Conservation (phyloP, 2,329 filamentous ascomycete genomes). For the Penicillium palitans region DNA sequence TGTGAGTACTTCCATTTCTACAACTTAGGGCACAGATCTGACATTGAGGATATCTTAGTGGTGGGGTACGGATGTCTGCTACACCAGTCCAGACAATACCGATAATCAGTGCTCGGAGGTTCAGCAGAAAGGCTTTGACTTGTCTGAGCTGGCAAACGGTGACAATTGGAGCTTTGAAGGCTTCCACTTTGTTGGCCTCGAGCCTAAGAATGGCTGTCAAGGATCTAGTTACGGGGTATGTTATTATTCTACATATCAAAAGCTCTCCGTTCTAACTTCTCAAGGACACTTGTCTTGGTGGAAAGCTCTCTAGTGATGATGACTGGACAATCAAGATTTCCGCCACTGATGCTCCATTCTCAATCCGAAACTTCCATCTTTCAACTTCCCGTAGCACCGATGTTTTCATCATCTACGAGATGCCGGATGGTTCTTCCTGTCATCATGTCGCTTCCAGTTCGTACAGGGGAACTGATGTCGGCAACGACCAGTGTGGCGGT, state of each 20-base stretch:
- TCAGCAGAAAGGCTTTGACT: conserved; percentile 71
- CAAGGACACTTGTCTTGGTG: conserved; percentile 62
- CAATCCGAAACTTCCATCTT: conserved; percentile 70
- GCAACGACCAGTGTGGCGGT: conserved; percentile 88
- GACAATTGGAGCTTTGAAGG: conserved; percentile 65
- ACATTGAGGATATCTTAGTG: conserved; percentile 19
- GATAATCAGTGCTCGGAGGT: conserved; percentile 71
- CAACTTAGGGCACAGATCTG: not conserved
- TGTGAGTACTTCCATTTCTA: conserved; percentile 36
- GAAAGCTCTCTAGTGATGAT: conserved; percentile 57
- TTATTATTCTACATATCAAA: conserved; percentile 10
- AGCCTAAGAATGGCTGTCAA: conserved; percentile 58
- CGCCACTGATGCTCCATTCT: conserved; percentile 55
- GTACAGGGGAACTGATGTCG: conserved; percentile 64
- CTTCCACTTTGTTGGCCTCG: conserved; percentile 71
- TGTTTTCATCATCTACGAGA: conserved; percentile 79
- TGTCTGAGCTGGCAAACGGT: conserved; percentile 61
- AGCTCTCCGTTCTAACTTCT: not conserved
- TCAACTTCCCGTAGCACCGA: conserved; percentile 71
- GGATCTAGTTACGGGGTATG: conserved; percentile 42
- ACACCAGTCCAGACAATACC: conserved; percentile 68
- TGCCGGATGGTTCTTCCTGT: conserved; percentile 77
- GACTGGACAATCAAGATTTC: conserved; percentile 17
- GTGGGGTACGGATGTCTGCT: conserved; percentile 56
- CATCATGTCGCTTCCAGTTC: conserved; percentile 71